Evolutionary conservation across 805 yeast genomes (phyloP).

Genomic region (Metschnikowia borealis): DNA sequence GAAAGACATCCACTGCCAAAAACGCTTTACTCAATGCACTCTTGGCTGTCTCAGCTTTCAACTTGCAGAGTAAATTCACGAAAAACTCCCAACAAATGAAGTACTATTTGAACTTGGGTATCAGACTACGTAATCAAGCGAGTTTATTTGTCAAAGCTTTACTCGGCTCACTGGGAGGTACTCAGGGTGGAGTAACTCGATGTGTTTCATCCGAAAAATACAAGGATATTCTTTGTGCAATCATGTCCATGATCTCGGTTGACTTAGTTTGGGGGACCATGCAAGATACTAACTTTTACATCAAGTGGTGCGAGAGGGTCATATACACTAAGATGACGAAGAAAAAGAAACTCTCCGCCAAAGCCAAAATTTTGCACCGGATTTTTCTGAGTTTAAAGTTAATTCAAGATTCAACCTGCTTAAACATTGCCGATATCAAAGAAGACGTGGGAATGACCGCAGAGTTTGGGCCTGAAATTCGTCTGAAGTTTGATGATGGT

Average conservation of each 20-base stretch:
- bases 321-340: constrained; percentile 64
- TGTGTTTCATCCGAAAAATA: constrained; percentile 56
- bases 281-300: constrained; percentile 76
- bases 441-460: constrained; percentile 29
- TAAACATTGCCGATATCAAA: constrained; percentile 31
- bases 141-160: constrained; percentile 61
- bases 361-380: constrained; percentile 74
- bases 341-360: constrained; percentile 63
- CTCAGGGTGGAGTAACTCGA: constrained; percentile 43
- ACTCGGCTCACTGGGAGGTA: constrained; percentile 30
- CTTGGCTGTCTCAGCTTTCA: constrained; percentile 77
- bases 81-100: constrained; percentile 64
- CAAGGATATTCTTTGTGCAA: constrained; percentile 79
- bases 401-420: constrained; percentile 72
- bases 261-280: constrained; percentile 90
- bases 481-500: constrained; percentile 13
- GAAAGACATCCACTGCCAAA: constrained; percentile 70
- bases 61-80: constrained; percentile 67
- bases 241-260: constrained; percentile 80
- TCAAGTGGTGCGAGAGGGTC: constrained; percentile 72
- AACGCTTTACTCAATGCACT: constrained; percentile 75
- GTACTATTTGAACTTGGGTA: constrained; percentile 68
- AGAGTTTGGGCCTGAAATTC: constrained; percentile 31
- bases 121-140: constrained; percentile 72
- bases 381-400: constrained; percentile 71